Evolutionary conservation across 2,329 filamentous ascomycete species (phyloP).

Genomic region (Periconia macrospinosa): DNA sequence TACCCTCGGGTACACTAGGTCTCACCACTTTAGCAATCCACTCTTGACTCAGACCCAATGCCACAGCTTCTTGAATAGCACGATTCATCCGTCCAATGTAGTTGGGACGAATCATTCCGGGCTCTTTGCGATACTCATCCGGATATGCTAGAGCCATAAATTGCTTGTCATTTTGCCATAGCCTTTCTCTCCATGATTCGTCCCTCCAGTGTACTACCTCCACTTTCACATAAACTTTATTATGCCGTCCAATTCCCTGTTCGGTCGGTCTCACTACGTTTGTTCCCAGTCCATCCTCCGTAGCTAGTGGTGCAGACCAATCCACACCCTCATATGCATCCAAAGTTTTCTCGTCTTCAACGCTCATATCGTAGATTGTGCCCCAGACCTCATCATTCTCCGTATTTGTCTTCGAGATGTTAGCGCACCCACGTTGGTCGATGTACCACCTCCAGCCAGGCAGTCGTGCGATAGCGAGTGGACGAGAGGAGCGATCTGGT

Average conservation of each 20-base stretch:
- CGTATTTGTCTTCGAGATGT: background rate
- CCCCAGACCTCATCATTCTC: conserved; percentile 3
- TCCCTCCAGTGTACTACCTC: conserved; percentile 1
- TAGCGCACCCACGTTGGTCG: conserved; percentile 1
- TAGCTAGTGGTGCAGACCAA: background rate
- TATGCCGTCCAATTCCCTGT: background rate
- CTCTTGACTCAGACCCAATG: conserved; percentile 1
- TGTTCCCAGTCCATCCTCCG: background rate
- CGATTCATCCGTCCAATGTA: conserved; percentile 3
- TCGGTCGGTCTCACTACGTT: background rate
- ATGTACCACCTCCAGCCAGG: conserved; percentile 4
- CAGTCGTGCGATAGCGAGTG: conserved; percentile 3
- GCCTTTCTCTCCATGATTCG: too few species aligned
- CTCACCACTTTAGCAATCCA: conserved; percentile 1
- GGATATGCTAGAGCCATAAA: background rate
- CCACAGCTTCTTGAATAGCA: conserved; percentile 1
- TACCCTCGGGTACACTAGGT: background rate
- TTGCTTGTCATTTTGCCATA: background rate
- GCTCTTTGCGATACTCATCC: background rate
- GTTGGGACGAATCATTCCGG: background rate
- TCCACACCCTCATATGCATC: conserved; percentile 5
- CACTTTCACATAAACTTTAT: conserved; percentile 3
- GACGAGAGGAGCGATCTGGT: background rate
- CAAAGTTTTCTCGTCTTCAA: background rate
- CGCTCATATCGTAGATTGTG: conserved; percentile 1